phyloP scores from a whole-genome alignment of 1,284 basidiomycete genomes.

The Microbotryum scabiosae region DNA sequence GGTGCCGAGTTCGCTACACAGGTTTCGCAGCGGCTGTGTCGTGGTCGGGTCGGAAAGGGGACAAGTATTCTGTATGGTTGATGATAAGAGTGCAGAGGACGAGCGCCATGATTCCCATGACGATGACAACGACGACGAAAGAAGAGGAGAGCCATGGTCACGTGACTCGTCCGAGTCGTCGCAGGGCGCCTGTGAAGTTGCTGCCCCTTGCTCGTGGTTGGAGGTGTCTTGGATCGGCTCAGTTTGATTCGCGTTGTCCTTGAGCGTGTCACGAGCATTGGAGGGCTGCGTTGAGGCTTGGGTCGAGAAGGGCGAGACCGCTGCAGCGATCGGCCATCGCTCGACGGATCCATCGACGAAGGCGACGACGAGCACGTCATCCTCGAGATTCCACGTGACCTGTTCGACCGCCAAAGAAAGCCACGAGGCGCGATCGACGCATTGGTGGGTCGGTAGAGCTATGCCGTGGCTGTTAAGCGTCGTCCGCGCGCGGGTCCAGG shows the following conservation, averaged over 20 bases:
- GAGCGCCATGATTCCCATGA: not conserved
- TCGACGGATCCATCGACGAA: constrained; percentile 21
- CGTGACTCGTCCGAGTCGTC: not conserved
- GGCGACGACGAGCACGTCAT: constrained; percentile 6
- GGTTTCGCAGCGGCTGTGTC: not conserved
- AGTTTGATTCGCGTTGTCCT: not conserved
- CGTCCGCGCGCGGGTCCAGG: not conserved
- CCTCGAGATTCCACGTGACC: constrained; percentile 21
- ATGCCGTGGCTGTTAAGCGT: constrained; percentile 6
- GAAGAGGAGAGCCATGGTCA: not conserved
- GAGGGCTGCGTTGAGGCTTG: too few species aligned
- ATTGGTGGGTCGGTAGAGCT: not conserved
- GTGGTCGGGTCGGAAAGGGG: too few species aligned
- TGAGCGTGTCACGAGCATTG: too few species aligned
- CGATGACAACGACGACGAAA: not conserved
- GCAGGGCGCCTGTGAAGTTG: not conserved
- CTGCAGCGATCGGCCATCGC: constrained; percentile 12
- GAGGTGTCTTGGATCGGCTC: not conserved
- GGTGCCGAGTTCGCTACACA: constrained; percentile 15
- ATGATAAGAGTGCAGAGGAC: not conserved
- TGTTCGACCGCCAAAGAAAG: constrained; percentile 7
- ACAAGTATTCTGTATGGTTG: not conserved
- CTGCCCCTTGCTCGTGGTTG: not conserved
- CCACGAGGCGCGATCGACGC: constrained; percentile 14
- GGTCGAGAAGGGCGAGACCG: too few species aligned